A percentile compares a stretch with the other conserved stretches of the same genome.
phyloP scores from a whole-genome alignment of 257 asterid species.

The Solanum habrochaites region DNA sequence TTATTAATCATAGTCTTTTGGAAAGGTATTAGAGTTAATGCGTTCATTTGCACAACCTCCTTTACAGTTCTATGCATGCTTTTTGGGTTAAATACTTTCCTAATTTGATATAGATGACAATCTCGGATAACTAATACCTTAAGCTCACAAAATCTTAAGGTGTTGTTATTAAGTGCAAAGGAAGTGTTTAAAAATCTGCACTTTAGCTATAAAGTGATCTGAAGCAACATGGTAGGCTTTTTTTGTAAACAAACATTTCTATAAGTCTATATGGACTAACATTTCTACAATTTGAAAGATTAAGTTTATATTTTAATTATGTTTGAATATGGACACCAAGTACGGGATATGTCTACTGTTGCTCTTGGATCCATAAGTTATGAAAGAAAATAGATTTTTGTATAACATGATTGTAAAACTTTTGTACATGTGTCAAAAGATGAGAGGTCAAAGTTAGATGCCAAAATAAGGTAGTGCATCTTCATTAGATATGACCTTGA shows the following conservation, averaged over 20 bases:
- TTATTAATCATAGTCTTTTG: neutral
- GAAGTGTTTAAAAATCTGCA: constrained; percentile 47
- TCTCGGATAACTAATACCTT: neutral
- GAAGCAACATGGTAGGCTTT: constrained; percentile 44
- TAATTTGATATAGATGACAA: neutral
- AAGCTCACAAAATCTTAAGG: constrained; percentile 53
- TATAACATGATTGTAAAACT: too few relatives aligned
- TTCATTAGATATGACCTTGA: too few relatives aligned
- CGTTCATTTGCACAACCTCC: neutral
- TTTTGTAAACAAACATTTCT: neutral
- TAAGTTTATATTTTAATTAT: neutral
- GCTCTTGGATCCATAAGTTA: constrained; percentile 70
- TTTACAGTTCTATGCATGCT: neutral
- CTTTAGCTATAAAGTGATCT: constrained; percentile 57
- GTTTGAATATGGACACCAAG: constrained; percentile 48
- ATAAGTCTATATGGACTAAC: neutral
- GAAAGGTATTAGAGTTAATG: neutral
- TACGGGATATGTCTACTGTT: constrained; percentile 63
- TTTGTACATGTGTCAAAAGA: too few relatives aligned
- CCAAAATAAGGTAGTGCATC: too few relatives aligned
- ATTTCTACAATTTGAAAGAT: neutral
- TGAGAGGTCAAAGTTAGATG: too few relatives aligned
- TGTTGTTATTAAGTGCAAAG: constrained; percentile 43
- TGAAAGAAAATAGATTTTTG: constrained; percentile 50
- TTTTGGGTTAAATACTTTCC: neutral